These are phyloP conservation scores for Tilletiaria anomala DNA, from an alignment of 1,284 basidiomycete genomes.

Conservation along the genomic window DNA sequence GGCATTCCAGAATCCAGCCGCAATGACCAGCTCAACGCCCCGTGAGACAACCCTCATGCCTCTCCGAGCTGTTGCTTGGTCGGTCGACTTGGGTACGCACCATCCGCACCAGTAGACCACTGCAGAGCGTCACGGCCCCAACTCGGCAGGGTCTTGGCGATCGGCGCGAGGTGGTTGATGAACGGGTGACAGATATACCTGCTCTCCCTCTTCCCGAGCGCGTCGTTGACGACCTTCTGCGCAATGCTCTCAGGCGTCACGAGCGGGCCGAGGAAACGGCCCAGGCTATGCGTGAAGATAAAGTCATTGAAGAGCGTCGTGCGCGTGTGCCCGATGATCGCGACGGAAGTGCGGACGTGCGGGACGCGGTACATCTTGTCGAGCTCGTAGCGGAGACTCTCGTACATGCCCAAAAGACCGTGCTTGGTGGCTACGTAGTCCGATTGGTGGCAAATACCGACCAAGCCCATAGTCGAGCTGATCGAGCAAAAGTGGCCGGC, in stretches of 20 bases:
- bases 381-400: slow-evolving; percentile 6
- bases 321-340: slow-evolving; percentile 6
- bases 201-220: slow-evolving; percentile 5
- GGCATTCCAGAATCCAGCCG: too few relatives aligned
- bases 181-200: too few relatives aligned
- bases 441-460: slow-evolving; percentile 5
- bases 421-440: slow-evolving; percentile 9
- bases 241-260: slow-evolving; percentile 4
- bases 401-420: slow-evolving; percentile 6
- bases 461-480: slow-evolving; percentile 4
- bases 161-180: too few relatives aligned
- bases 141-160: too few relatives aligned
- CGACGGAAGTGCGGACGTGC: slow-evolving; percentile 4
- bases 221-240: slow-evolving; percentile 3
- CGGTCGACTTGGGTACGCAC: too few relatives aligned
- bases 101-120: too few relatives aligned
- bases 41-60: too few relatives aligned
- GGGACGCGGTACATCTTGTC: slow-evolving; percentile 7
- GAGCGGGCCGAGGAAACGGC: slow-evolving; percentile 4
- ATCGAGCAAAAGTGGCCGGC: slow-evolving; percentile 5
- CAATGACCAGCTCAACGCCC: too few relatives aligned
- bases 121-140: too few relatives aligned
- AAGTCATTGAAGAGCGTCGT: slow-evolving; percentile 6
- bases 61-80: too few relatives aligned
- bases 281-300: slow-evolving; percentile 2